These are phyloP conservation scores for Colletotrichum sublineola DNA, from an alignment of 2,329 filamentous ascomycete species.

Conservation along the genomic window DNA sequence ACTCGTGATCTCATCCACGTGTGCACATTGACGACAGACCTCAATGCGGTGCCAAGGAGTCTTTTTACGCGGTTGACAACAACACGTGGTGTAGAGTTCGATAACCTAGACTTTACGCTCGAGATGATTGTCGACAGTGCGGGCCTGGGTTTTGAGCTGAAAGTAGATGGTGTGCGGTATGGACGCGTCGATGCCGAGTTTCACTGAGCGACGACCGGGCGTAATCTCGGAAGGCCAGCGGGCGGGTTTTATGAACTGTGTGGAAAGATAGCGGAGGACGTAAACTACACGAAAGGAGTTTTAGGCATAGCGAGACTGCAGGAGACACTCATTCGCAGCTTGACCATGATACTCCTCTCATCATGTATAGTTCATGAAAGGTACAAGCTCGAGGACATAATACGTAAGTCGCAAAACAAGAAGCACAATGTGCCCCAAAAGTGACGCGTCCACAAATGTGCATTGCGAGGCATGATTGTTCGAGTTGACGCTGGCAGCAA, in stretches of 20 bases:
- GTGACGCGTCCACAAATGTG: conserved; percentile 24
- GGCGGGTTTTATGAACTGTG: conserved; percentile 9
- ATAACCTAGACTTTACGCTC: conserved; percentile 84
- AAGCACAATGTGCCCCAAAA: conserved; percentile 20
- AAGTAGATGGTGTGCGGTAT: conserved; percentile 83
- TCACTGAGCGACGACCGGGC: conserved; percentile 61
- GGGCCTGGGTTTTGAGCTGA: conserved; percentile 81
- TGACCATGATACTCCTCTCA: conserved; percentile 9
- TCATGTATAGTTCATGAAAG: conserved; percentile 29
- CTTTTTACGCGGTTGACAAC: conserved; percentile 83
- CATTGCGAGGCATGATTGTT: neutral
- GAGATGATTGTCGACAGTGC: conserved; percentile 88
- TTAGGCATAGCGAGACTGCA: conserved; percentile 3
- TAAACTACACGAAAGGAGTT: conserved; percentile 22
- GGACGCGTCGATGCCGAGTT: conserved; percentile 84
- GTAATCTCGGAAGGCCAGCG: neutral
- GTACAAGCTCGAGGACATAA: conserved; percentile 26
- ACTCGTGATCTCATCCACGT: conserved; percentile 76
- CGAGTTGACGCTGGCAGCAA: neutral
- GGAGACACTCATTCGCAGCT: neutral
- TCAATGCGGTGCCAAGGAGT: conserved; percentile 79
- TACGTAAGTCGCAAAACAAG: conserved; percentile 16
- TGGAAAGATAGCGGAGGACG: neutral
- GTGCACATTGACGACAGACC: conserved; percentile 84
- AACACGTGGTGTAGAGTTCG: conserved; percentile 83